Conservation (phyloP, 371 early-diverging fungal genomes). For the Rhizopus delemar region DNA sequence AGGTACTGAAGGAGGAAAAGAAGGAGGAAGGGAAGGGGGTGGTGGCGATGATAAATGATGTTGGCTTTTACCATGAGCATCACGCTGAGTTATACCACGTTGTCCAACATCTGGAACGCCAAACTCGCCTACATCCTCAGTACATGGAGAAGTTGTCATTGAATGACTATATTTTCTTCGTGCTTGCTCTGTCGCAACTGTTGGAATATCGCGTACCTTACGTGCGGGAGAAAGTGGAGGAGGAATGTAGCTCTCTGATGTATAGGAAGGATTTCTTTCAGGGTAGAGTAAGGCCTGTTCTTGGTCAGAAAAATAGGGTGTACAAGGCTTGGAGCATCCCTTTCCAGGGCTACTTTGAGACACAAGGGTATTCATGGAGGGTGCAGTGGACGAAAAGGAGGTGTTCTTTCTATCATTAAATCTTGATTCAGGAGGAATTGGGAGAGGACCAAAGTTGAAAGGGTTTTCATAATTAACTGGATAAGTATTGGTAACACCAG, state of each 20-base stretch:
- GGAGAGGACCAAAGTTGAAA: slow-evolving; percentile 21
- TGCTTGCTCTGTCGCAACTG: background rate
- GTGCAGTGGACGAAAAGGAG: slow-evolving; percentile 17
- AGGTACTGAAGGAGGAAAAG: background rate
- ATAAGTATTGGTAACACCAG: background rate
- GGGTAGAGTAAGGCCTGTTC: background rate
- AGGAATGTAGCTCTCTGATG: background rate
- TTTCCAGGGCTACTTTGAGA: slow-evolving; percentile 9
- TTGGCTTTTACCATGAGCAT: background rate
- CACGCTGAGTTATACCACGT: background rate
- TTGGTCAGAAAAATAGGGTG: background rate
- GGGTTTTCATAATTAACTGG: slow-evolving; percentile 7
- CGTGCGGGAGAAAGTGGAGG: slow-evolving; percentile 18
- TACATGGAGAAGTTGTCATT: slow-evolving; percentile 6
- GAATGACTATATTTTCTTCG: slow-evolving; percentile 11
- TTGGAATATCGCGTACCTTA: slow-evolving; percentile 8
- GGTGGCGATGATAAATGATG: background rate
- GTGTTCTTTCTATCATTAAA: slow-evolving; percentile 8
- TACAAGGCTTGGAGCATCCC: background rate
- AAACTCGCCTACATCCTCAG: slow-evolving; percentile 16
- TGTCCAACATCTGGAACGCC: background rate
- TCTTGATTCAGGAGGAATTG: slow-evolving; percentile 5
- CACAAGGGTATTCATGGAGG: slow-evolving; percentile 18
- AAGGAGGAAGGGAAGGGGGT: background rate
- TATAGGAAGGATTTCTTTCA: background rate